phyloP scores from a whole-genome alignment of 139 green algal species.

The Limnomonas spitsbergensis region DNA sequence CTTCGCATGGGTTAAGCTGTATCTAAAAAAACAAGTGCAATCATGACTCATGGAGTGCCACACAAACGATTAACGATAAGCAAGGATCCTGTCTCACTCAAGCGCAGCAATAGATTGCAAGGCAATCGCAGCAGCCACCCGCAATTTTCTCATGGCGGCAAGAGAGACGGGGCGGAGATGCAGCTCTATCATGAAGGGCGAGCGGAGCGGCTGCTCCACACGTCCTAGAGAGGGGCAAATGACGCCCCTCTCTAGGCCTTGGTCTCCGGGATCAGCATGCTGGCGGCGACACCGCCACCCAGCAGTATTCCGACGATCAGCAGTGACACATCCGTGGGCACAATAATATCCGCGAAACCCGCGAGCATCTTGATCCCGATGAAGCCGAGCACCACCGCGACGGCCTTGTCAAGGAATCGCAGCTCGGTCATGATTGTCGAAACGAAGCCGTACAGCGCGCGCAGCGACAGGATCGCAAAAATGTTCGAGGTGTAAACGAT shows the following conservation, averaged over 20 bases:
- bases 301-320: conserved; percentile 67
- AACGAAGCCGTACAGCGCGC: conserved; percentile 74
- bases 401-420: conserved; percentile 76
- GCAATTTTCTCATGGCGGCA: too few species aligned
- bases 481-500: conserved; percentile 97
- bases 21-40: too few species aligned
- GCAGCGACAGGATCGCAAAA: conserved; percentile 81
- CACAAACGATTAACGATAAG: too few species aligned
- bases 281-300: conserved; percentile 66
- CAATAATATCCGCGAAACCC: conserved; percentile 66
- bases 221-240: too few species aligned
- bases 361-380: conserved; percentile 81
- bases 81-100: too few species aligned
- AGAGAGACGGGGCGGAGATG: too few species aligned
- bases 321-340: conserved; percentile 74
- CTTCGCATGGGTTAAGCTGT: too few species aligned
- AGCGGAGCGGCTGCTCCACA: too few species aligned
- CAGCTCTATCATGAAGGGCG: too few species aligned
- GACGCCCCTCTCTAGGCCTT: background rate
- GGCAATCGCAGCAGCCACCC: too few species aligned
- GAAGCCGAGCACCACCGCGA: conserved; percentile 84
- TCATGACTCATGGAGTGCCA: too few species aligned
- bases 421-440: conserved; percentile 42
- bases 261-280: conserved; percentile 33
- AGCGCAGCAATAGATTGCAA: too few species aligned